Percentiles rank a stretch among this genome's conserved stretches.
phyloP scores from a whole-genome alignment of 2,329 filamentous ascomycete species.

The Thielaviopsis musarum region DNA sequence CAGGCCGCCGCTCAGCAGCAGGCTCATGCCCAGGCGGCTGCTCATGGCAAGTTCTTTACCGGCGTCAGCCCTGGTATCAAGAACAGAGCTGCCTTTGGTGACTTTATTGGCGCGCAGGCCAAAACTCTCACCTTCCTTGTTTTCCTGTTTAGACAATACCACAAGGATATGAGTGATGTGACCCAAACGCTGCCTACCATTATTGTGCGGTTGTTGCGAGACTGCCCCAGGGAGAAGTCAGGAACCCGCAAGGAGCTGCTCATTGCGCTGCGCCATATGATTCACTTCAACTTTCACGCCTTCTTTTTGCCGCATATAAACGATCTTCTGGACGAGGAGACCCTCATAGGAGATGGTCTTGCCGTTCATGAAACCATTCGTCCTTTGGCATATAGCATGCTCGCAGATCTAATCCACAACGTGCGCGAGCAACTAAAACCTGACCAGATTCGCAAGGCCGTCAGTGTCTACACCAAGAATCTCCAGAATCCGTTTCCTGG shows the following conservation, averaged over 20 bases:
- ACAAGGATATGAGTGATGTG: constrained; percentile 76
- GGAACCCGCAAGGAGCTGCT: constrained; percentile 85
- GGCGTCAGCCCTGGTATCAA: constrained; percentile 88
- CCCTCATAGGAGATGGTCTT: constrained; percentile 83
- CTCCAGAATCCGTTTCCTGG: constrained; percentile 90
- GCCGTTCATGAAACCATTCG: constrained; percentile 96
- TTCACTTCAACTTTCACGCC: constrained; percentile 95
- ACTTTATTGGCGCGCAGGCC: constrained; percentile 94
- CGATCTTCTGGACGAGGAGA: constrained; percentile 83
- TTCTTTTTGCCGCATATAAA: constrained; percentile 93
- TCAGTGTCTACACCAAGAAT: constrained; percentile 94
- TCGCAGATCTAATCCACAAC: constrained; percentile 95
- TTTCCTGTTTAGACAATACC: constrained; percentile 77
- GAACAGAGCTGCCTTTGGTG: constrained; percentile 84
- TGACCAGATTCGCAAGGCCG: constrained; percentile 85
- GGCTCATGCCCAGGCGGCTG: constrained; percentile 71
- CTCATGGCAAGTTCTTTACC: constrained; percentile 68
- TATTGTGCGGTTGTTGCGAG: constrained; percentile 76
- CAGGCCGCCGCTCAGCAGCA: constrained; percentile 88
- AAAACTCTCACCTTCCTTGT: constrained; percentile 99
- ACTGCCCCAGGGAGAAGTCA: constrained; percentile 89
- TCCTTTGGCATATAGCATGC: constrained; percentile 92
- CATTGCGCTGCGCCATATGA: constrained; percentile 93
- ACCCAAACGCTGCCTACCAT: constrained; percentile 71
- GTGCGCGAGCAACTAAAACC: constrained; percentile 76